A percentile compares a stretch with the other conserved stretches of the same genome.
Evolutionary conservation across 257 asterid species (phyloP).

Genomic region (Coffea canephora): DNA sequence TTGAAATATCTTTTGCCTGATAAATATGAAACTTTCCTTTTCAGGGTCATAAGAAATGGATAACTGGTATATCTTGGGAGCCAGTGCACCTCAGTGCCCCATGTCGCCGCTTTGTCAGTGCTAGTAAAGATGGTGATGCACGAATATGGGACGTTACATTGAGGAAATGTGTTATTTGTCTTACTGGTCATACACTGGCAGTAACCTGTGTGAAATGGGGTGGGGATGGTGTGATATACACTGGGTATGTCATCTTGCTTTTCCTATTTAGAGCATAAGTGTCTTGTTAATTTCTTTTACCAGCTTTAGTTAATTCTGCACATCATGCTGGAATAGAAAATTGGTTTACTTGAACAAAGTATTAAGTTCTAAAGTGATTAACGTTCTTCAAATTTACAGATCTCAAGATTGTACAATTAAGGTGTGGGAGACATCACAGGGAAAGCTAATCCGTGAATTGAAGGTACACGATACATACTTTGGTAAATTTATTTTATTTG

Average conservation of each 20-base stretch:
- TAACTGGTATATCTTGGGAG: conserved; percentile 98
- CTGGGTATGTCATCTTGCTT: conserved; percentile 58
- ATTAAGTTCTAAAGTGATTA: neutral
- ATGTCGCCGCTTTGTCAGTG: conserved; percentile 87
- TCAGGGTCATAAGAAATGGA: conserved; percentile 99
- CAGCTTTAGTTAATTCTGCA: neutral
- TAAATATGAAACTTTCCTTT: conserved; percentile 14
- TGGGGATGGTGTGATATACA: conserved; percentile 91
- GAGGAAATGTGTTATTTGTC: conserved; percentile 67
- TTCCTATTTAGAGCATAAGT: neutral
- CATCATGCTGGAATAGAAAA: neutral
- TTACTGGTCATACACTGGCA: conserved; percentile 91
- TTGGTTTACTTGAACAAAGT: neutral
- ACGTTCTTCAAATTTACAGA: conserved; percentile 41
- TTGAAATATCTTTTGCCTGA: neutral
- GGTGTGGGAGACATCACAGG: conserved; percentile 88
- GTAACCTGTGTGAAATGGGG: conserved; percentile 98
- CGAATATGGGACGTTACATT: conserved; percentile 87
- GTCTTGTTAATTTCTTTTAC: neutral
- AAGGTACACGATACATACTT: conserved; percentile 48
- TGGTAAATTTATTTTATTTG: neutral
- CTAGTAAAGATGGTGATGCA: conserved; percentile 98
- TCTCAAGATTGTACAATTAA: conserved; percentile 95
- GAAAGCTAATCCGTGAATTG: conserved; percentile 84
- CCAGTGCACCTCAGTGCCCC: conserved; percentile 92